Percentiles rank a stretch among this genome's conserved stretches.
Evolutionary conservation across 805 yeast species (phyloP).

Genomic region (Candida khao-thaluensis): DNA sequence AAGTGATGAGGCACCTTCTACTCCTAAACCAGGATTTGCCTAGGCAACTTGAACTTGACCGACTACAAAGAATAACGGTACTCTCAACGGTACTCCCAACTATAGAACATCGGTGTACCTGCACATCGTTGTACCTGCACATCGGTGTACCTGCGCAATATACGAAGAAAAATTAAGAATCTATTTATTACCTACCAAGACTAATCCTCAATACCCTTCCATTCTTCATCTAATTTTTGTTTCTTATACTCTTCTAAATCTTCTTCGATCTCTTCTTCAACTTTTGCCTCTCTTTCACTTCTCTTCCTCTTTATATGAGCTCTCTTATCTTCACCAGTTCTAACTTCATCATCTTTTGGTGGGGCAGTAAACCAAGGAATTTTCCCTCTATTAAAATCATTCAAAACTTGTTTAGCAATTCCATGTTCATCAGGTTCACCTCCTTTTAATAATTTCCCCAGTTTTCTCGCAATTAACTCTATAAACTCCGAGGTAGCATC

Average conservation of each 20-base stretch:
- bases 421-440: slow-evolving; percentile 98
- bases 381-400: slow-evolving; percentile 95
- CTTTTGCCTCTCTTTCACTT: slow-evolving; percentile 44
- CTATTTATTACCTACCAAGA: background rate
- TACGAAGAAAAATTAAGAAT: slow-evolving; percentile 8
- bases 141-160: no score
- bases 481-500: slow-evolving; percentile 64
- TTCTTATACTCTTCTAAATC: slow-evolving; percentile 19
- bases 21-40: slow-evolving; percentile 22
- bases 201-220: slow-evolving; percentile 29
- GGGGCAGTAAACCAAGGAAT: slow-evolving; percentile 98
- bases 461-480: slow-evolving; percentile 88
- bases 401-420: slow-evolving; percentile 83
- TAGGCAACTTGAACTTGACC: background rate
- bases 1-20: slow-evolving; percentile 25
- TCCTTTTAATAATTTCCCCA: slow-evolving; percentile 90
- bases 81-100: no score
- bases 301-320: slow-evolving; percentile 53
- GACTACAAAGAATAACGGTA: no score
- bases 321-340: slow-evolving; percentile 57
- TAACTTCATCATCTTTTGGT: slow-evolving; percentile 65
- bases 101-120: no score
- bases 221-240: slow-evolving; percentile 20
- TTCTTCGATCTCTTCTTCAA: slow-evolving; percentile 25
- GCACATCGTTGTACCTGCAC: no score